Evolutionary conservation across 2,329 filamentous ascomycete species (phyloP).

Genomic region (Alternaria triticimaculans): DNA sequence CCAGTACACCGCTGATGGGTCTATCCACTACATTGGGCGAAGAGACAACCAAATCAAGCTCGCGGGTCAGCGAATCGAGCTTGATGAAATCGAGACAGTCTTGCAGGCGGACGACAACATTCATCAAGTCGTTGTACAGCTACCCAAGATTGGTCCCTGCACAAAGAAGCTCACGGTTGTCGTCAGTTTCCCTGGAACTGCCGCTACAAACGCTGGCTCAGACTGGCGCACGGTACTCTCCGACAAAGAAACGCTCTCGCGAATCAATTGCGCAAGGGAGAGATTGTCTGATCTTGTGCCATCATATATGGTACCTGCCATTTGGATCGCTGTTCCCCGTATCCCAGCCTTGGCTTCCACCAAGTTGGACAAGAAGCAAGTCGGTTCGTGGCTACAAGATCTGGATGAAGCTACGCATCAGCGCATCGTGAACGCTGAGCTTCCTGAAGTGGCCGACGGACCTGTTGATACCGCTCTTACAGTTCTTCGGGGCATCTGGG

Average conservation of each 20-base stretch:
- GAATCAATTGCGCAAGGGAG: conserved; percentile 42
- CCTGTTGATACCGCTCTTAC: conserved; percentile 17
- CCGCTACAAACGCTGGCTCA: conserved; percentile 22
- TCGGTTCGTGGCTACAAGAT: conserved; percentile 54
- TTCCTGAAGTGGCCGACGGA: conserved; percentile 23
- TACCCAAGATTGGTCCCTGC: conserved; percentile 52
- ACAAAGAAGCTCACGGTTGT: conserved; percentile 56
- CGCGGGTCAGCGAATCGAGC: conserved; percentile 45
- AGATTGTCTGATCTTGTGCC: conserved; percentile 34
- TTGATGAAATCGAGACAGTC: conserved; percentile 44
- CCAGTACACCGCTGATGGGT: conserved; percentile 36
- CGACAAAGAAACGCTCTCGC: conserved; percentile 32
- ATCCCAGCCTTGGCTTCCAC: conserved; percentile 37
- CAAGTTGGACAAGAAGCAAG: conserved; percentile 42
- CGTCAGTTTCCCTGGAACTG: conserved; percentile 44
- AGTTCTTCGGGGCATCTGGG: conserved; percentile 49
- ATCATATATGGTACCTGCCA: conserved; percentile 40
- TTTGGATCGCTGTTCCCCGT: conserved; percentile 48
- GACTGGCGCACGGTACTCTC: conserved; percentile 42
- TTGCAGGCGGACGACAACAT: conserved; percentile 37
- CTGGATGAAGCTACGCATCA: conserved; percentile 51
- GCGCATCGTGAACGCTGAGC: conserved; percentile 49
- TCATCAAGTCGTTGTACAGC: conserved; percentile 51
- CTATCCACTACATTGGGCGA: conserved; percentile 38
- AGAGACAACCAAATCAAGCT: conserved; percentile 46